Evolutionary conservation across 139 green algal species (phyloP), one percentile per base, ranked within the genome.

Genomic region (Picochlorum sp.): DNA sequence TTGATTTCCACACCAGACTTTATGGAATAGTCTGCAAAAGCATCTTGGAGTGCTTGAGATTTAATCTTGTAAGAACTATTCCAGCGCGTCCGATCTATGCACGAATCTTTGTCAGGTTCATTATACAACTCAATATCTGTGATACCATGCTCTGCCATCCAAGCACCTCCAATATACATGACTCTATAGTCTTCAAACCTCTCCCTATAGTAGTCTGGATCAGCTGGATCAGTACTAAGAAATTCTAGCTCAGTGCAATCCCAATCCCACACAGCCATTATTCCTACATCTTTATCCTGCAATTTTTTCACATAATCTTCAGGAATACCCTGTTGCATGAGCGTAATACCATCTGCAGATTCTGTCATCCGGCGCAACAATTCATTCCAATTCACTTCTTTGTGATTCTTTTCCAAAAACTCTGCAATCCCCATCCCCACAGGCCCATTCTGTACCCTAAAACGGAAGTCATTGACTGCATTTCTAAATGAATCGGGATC

Each of bases 151-250:
- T 65, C 58, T n/a, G 58, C 58, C 20, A 65, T 20, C 51, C 41
- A 65, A 23, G 20, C 20, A 57, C 58, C 58, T 31, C 58, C 58
- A 51, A 65, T n/a, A 50, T 65, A 65, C 20, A 50, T 57, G 18
- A 24, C 23, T 18, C 58, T 7, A 31, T 65, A 65, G 7, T 57
- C 13, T 14, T 65, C 58, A 21, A 21, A 65, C 13, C 58, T 11
- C 13, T 65, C 58, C 6, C 10, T 26, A 11, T 18, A 65, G 57
- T 65, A 65, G 10, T 23, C 20, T 18, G 58, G 4, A 16, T 14
- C n/a, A 7, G 20, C 15, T 18, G 41, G 20, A 23, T 65, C 58
- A 5, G 28, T 57, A 20, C 20, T 65, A 2, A 28, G 13, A 31
- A 65, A 65, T 45, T 23, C n/a, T 7, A 65, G 1, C 21, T 49